Evolutionary conservation across 495 filamentous ascomycete species (phyloP).

Genomic region (Xylaria telfairii): DNA sequence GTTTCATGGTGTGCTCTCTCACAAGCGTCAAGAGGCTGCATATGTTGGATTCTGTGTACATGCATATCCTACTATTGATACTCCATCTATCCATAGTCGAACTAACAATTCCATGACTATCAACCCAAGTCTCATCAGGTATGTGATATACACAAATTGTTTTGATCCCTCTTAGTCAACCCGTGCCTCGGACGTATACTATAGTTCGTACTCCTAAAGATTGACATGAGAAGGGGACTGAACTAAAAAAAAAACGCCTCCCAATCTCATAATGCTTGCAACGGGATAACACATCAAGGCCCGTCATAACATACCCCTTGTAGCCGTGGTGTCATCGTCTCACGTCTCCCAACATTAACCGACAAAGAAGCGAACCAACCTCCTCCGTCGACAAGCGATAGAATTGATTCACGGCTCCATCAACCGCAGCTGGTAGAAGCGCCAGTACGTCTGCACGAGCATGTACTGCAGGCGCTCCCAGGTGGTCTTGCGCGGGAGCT

Average conservation of each 20-base stretch:
- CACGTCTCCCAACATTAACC: not conserved
- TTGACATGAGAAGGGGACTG: not conserved
- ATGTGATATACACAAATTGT: not conserved
- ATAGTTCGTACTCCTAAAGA: not conserved
- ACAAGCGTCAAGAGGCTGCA: not conserved
- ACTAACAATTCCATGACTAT: not conserved
- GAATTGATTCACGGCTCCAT: conserved; percentile 14
- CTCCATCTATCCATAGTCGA: not conserved
- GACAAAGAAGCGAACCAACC: not conserved
- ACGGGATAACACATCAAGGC: not conserved
- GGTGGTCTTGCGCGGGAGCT: not conserved
- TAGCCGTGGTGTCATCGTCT: not conserved
- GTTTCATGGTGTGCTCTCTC: not conserved
- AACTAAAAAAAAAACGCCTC: not conserved
- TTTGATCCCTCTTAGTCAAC: not conserved
- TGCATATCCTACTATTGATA: not conserved
- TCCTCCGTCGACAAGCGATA: not conserved
- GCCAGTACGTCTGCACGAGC: not conserved
- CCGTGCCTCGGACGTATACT: not conserved
- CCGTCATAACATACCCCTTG: not conserved
- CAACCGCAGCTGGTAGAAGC: not conserved
- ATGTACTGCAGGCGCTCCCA: conserved; percentile 7
- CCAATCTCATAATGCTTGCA: not conserved
- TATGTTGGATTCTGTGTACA: not conserved
- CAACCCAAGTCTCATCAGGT: not conserved